These are phyloP conservation scores for Beauveria medogensis DNA, from an alignment of 2,329 filamentous ascomycete species.

Conservation along the genomic window DNA sequence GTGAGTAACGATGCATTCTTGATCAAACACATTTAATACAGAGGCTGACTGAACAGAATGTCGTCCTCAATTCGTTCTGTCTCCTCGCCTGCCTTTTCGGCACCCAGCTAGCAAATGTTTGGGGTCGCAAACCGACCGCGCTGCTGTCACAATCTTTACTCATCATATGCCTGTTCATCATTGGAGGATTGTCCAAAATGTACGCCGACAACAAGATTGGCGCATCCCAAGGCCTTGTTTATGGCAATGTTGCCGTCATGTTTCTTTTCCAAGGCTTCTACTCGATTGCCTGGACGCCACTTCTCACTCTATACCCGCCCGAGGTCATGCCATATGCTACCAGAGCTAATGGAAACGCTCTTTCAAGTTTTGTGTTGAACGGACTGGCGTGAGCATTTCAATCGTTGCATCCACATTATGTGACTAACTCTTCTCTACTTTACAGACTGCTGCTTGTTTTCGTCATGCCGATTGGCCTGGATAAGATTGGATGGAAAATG, in stretches of 20 bases:
- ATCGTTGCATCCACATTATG: not conserved
- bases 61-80: slow-evolving; percentile 44
- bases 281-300: slow-evolving; percentile 21
- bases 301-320: slow-evolving; percentile 20
- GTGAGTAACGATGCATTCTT: slow-evolving; percentile 16
- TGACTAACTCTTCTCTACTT: not conserved
- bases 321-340: slow-evolving; percentile 23
- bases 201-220: slow-evolving; percentile 22
- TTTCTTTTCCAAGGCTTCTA: slow-evolving; percentile 23
- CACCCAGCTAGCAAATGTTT: slow-evolving; percentile 31
- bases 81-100: slow-evolving; percentile 33
- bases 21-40: not conserved
- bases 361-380: slow-evolving; percentile 15
- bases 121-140: slow-evolving; percentile 37
- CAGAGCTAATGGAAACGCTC: slow-evolving; percentile 27
- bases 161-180: slow-evolving; percentile 39
- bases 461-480: slow-evolving; percentile 17
- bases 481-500: slow-evolving; percentile 19
- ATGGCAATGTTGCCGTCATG: slow-evolving; percentile 25
- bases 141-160: slow-evolving; percentile 30
- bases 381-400: slow-evolving; percentile 5
- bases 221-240: slow-evolving; percentile 27
- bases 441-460: slow-evolving; percentile 15
- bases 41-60: slow-evolving; percentile 25
- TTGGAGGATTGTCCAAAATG: slow-evolving; percentile 40